Evolutionary conservation across 169 alveolate species (phyloP), one percentile per base, ranked within the genome.

Genomic region (Plasmodium knowlesi): DNA sequence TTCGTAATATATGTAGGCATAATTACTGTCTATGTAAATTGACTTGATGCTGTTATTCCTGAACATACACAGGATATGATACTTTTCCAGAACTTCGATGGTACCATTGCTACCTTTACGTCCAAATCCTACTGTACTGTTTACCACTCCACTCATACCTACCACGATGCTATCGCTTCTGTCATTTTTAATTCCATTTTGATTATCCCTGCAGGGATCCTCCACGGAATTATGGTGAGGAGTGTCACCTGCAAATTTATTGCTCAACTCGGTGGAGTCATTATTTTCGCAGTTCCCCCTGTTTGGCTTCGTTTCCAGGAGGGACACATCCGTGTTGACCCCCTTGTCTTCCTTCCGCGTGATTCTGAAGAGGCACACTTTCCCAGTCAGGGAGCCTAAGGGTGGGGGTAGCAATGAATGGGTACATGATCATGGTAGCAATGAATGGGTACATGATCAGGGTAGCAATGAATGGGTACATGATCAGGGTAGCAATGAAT

Each of bases 1-100:
- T 71, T 91, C 95, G 50, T 91, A 82, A 57, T 82, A 91, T 14
- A 91, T 37, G 46, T 91, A 91, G 8, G 84, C 50, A 54, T 82
- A 81, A 8, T 81, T 81, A 25, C 28, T 91, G 46, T 91, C 92
- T 25, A 91, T 81, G 39, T 91, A 91, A 10, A 91, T 91, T 0
- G 95, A 81, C 57, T 91, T 80, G 22, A 91, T 91, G 28, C 92
- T 91, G 78, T 91, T 91, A 82, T 81, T 81, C 73, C 95, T 67
- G 39, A 91, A 91, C 95, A 91, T 91, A 46, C 95, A 91, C 71
- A 91, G 28, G 41, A 91, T 91, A 16, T 72, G 83, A 30, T 91
- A 82, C n/a, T 82, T 91, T 25, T 86, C 85, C 14, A 86, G 14
- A 25, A 76, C 74, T 57, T 86, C 92, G 72, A 70, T 84, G 19